Conservation (phyloP, 2,329 filamentous ascomycete species). For the Setomelanomma holmii region DNA sequence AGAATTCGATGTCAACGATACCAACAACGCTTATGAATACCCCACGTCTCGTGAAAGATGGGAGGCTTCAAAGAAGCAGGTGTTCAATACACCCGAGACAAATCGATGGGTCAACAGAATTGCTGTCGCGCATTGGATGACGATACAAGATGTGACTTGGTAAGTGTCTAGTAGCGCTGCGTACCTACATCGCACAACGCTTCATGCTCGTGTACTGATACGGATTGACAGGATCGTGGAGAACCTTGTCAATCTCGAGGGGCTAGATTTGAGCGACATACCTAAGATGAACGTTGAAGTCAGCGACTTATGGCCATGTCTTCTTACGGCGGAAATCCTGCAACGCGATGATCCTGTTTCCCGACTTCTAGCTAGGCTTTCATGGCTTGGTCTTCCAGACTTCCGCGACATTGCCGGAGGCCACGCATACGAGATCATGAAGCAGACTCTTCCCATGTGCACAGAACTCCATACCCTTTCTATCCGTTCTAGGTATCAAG, state of each 20-base stretch:
- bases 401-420: slow-evolving; percentile 2
- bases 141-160: slow-evolving; percentile 25
- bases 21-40: slow-evolving; percentile 4
- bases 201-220: no score
- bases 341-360: background rate
- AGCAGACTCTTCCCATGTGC: slow-evolving; percentile 11
- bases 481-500: slow-evolving; percentile 22
- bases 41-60: slow-evolving; percentile 22
- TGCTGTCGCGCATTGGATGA: slow-evolving; percentile 36
- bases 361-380: slow-evolving; percentile 9
- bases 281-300: background rate
- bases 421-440: background rate
- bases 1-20: slow-evolving; percentile 12
- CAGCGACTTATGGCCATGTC: background rate
- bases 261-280: slow-evolving; percentile 29
- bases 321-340: background rate
- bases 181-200: no score
- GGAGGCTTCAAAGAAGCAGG: slow-evolving; percentile 20
- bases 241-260: slow-evolving; percentile 18
- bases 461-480: slow-evolving; percentile 24
- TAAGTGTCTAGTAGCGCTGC: slow-evolving; percentile 8
- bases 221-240: slow-evolving; percentile 17
- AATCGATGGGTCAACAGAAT: slow-evolving; percentile 27
- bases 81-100: slow-evolving; percentile 2
- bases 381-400: slow-evolving; percentile 29